These are phyloP conservation scores for Kwoniella sp. DNA, from an alignment of 768 basidiomycete genomes.

Conservation along the genomic window DNA sequence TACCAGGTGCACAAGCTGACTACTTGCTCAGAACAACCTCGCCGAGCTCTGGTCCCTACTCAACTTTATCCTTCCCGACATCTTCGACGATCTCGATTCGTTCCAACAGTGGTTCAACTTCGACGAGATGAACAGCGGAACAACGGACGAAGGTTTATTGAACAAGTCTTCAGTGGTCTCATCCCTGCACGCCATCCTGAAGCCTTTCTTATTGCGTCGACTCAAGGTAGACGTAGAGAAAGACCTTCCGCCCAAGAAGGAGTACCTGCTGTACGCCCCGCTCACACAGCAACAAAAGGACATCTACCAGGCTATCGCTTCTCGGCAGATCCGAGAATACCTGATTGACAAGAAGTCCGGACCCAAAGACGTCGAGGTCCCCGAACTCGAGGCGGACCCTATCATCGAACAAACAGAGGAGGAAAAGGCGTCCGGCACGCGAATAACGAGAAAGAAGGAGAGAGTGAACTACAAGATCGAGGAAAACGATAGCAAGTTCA, in stretches of 20 bases:
- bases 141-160: conserved; percentile 32
- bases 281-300: conserved; percentile 79
- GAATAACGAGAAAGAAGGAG: conserved; percentile 37
- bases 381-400: conserved; percentile 28
- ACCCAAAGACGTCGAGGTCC: conserved; percentile 36
- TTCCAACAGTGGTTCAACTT: conserved; percentile 78
- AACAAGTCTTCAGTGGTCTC: conserved; percentile 66
- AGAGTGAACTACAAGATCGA: conserved; percentile 51
- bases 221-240: conserved; percentile 90
- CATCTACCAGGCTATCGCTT: conserved; percentile 77
- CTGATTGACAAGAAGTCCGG: conserved; percentile 61
- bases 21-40: conserved; percentile 75
- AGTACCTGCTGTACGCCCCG: conserved; percentile 91
- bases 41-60: conserved; percentile 92
- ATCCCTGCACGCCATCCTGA: conserved; percentile 83
- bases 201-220: conserved; percentile 90
- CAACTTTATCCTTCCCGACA: conserved; percentile 92
- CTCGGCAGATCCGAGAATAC: conserved; percentile 66
- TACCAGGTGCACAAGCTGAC: conserved; percentile 19
- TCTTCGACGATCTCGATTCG: conserved; percentile 83
- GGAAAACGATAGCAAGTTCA: conserved; percentile 54
- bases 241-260: conserved; percentile 78
- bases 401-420: conserved; percentile 41
- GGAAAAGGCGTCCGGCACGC: conserved; percentile 5
- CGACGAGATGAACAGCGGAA: conserved; percentile 44